A percentile compares a stretch with the other conserved stretches of the same genome.
Conservation (phyloP, 176 grass and related monocot genomes). For the Triticum turgidum region DNA sequence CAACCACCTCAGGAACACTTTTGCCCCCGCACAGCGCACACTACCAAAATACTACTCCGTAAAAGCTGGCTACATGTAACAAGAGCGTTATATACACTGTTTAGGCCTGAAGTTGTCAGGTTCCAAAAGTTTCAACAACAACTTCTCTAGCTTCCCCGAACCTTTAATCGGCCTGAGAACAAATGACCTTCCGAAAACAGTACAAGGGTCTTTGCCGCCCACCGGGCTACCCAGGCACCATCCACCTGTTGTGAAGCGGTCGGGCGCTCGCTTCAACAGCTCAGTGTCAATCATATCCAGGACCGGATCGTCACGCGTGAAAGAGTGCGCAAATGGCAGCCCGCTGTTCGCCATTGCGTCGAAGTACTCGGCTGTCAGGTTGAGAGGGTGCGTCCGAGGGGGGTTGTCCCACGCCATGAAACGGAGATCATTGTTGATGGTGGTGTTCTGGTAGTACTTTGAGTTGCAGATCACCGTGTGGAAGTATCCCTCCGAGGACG, state of each 20-base stretch:
- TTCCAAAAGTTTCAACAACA: constrained; percentile 73
- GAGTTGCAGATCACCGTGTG: constrained; percentile 99
- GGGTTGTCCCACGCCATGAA: constrained; percentile 86
- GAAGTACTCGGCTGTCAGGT: constrained; percentile 67
- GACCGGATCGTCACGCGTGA: constrained; percentile 38
- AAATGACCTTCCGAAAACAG: constrained; percentile 49
- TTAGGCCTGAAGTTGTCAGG: constrained; percentile 84
- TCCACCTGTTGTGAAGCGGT: constrained; percentile 64
- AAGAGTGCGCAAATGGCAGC: constrained; percentile 62
- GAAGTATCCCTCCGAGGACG: constrained; percentile 87
- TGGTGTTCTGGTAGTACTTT: constrained; percentile 92
- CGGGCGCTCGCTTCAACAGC: constrained; percentile 46
- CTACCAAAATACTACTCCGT: constrained; percentile 25
- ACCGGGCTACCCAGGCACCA: constrained; percentile 71
- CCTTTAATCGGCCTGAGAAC: constrained; percentile 49
- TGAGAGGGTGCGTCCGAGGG: constrained; percentile 47
- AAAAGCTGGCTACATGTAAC: constrained; percentile 37
- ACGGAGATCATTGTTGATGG: constrained; percentile 69
- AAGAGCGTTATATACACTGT: constrained; percentile 84
- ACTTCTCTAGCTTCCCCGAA: constrained; percentile 69
- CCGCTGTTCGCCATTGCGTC: constrained; percentile 58
- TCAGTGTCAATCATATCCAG: constrained; percentile 72
- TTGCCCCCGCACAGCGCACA: not conserved
- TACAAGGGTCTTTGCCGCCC: constrained; percentile 61
- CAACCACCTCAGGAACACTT: constrained; percentile 1